Conservation (phyloP, 2,329 filamentous ascomycete species). For the Chalaropsis thielavioides region DNA sequence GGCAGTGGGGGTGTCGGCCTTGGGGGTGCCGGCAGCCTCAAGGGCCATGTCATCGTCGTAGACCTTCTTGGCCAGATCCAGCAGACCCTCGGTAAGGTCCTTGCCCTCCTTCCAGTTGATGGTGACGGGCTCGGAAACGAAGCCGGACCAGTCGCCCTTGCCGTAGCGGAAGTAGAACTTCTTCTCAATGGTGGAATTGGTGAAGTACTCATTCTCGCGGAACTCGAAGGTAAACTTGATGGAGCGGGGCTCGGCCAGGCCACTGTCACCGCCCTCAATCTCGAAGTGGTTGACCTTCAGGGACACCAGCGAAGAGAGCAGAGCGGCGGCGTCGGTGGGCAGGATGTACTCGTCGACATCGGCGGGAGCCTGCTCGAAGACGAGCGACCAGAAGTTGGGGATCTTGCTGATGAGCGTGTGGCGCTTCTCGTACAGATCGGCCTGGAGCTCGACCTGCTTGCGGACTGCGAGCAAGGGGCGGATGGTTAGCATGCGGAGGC, state of each 20-base stretch:
- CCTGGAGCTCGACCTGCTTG: constrained; percentile 52
- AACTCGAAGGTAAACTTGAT: constrained; percentile 68
- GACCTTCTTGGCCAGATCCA: constrained; percentile 56
- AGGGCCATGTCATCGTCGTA: constrained; percentile 46
- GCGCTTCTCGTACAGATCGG: constrained; percentile 64
- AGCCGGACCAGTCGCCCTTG: constrained; percentile 52
- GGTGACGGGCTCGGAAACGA: constrained; percentile 77
- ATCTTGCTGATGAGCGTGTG: constrained; percentile 55
- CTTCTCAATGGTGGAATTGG: constrained; percentile 68
- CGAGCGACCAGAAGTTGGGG: constrained; percentile 85
- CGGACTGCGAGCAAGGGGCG: constrained; percentile 39
- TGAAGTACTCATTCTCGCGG: constrained; percentile 66
- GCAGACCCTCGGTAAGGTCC: constrained; percentile 70
- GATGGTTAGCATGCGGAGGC: constrained; percentile 17
- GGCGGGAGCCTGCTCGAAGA: constrained; percentile 71
- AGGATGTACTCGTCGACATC: constrained; percentile 84
- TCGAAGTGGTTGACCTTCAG: constrained; percentile 71
- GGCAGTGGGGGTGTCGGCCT: constrained; percentile 29
- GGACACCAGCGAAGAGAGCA: constrained; percentile 52
- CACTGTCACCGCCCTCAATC: constrained; percentile 39
- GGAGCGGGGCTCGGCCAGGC: constrained; percentile 63
- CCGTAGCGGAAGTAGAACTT: constrained; percentile 73
- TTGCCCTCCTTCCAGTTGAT: constrained; percentile 78
- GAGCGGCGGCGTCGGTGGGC: constrained; percentile 59
- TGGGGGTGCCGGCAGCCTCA: constrained; percentile 26